phyloP scores from a whole-genome alignment of 2,329 filamentous ascomycete genomes.

The Fusarium begoniae region DNA sequence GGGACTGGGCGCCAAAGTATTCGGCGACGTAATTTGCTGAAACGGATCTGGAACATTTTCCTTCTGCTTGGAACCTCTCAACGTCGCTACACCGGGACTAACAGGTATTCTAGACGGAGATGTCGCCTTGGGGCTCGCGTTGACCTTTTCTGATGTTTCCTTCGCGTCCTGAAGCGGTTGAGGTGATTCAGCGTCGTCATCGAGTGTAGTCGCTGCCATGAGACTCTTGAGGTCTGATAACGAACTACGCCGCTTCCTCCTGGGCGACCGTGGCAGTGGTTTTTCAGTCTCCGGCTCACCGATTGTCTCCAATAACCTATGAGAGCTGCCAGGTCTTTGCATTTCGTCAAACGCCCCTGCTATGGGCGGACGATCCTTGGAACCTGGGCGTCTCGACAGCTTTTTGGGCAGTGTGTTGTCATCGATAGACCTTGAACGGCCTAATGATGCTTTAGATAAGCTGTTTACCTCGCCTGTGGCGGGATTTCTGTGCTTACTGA shows the following conservation, averaged over 20 bases:
- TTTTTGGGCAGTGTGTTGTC: slow-evolving; percentile 64
- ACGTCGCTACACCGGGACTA: slow-evolving; percentile 54
- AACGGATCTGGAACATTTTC: slow-evolving; percentile 47
- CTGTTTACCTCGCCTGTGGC: slow-evolving; percentile 69
- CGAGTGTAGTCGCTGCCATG: slow-evolving; percentile 68
- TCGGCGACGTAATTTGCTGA: slow-evolving; percentile 15
- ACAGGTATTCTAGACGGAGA: slow-evolving; percentile 62
- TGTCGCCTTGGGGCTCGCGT: slow-evolving; percentile 55
- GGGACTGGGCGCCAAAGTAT: slow-evolving; percentile 20
- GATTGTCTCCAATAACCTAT: slow-evolving; percentile 67
- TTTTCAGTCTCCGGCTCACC: slow-evolving; percentile 63
- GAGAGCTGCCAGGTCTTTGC: slow-evolving; percentile 65
- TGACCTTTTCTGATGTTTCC: slow-evolving; percentile 66
- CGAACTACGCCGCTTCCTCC: slow-evolving; percentile 89
- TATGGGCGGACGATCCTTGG: slow-evolving; percentile 68
- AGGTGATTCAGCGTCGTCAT: slow-evolving; percentile 48
- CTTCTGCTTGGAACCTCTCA: slow-evolving; percentile 59
- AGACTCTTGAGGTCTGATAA: slow-evolving; percentile 83
- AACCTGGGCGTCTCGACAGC: slow-evolving; percentile 58
- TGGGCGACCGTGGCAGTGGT: slow-evolving; percentile 54
- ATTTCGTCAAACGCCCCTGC: slow-evolving; percentile 70
- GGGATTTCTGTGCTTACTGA: slow-evolving; percentile 80
- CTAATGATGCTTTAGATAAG: slow-evolving; percentile 72
- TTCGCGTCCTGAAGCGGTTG: slow-evolving; percentile 63
- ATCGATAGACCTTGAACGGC: slow-evolving; percentile 79